These are phyloP conservation scores for Juncus effusus DNA, from an alignment of 176 grass and related monocot genomes.

Conservation along the genomic window DNA sequence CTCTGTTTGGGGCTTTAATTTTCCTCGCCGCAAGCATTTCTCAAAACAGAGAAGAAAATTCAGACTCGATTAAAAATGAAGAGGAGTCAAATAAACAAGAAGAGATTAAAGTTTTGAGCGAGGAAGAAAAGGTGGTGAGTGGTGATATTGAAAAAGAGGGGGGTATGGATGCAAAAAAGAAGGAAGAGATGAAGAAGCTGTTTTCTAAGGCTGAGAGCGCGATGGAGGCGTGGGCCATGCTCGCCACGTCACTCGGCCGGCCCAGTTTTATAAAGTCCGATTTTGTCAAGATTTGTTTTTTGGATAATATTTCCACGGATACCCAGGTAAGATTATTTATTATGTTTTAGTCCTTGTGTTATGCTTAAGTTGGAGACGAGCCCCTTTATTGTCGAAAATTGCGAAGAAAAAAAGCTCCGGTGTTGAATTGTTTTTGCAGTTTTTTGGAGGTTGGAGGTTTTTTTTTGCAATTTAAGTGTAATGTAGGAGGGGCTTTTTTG, in stretches of 20 bases:
- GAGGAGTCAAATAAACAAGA: constrained; percentile 25
- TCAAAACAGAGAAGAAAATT: constrained; percentile 38
- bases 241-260: constrained; percentile 82
- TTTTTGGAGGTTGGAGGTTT: no score
- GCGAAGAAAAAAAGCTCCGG: neutral
- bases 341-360: no score
- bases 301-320: constrained; percentile 78
- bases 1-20: constrained; percentile 84
- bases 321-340: constrained; percentile 48
- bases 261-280: constrained; percentile 95
- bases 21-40: constrained; percentile 63
- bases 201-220: constrained; percentile 93
- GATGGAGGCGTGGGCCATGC: constrained; percentile 97
- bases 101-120: constrained; percentile 15
- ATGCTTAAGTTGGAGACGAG: no score
- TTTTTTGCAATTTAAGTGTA: no score
- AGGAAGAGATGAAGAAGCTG: constrained; percentile 57
- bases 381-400: no score
- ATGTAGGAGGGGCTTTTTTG: no score
- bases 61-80: constrained; percentile 31
- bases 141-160: constrained; percentile 29
- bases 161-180: constrained; percentile 41
- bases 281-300: constrained; percentile 97
- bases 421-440: no score
- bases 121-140: constrained; percentile 34